A percentile compares a stretch with the other conserved stretches of the same genome.
Evolutionary conservation across 2,329 filamentous ascomycete species (phyloP).

Genomic region (Colletotrichum theobromicola): DNA sequence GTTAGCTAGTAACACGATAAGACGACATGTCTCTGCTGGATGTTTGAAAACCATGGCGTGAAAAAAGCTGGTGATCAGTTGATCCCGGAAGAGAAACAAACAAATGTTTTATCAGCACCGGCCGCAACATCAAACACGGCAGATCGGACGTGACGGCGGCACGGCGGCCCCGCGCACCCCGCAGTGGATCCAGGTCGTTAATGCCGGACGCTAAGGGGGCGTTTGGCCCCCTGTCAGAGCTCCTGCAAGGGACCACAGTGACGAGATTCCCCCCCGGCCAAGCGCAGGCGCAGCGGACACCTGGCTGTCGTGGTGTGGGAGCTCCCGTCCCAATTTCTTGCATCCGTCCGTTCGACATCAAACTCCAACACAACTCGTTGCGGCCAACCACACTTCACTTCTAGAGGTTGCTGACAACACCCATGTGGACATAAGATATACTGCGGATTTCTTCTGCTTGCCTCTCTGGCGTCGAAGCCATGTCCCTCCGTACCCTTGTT

Average conservation of each 20-base stretch:
- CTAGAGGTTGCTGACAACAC: background rate
- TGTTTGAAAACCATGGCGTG: background rate
- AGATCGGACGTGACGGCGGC: background rate
- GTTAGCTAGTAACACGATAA: background rate
- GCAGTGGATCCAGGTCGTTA: constrained; percentile 1
- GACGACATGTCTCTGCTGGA: background rate
- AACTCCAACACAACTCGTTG: background rate
- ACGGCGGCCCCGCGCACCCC: constrained; percentile 2
- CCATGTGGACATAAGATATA: background rate
- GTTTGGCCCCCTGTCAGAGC: constrained; percentile 7
- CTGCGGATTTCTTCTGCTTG: background rate
- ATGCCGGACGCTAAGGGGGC: constrained; percentile 3
- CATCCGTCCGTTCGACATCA: background rate
- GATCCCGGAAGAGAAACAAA: background rate
- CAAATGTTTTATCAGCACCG: background rate
- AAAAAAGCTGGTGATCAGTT: background rate
- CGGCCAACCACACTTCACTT: background rate
- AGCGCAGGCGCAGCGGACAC: background rate
- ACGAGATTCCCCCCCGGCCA: background rate
- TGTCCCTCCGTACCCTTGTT: constrained; percentile 6
- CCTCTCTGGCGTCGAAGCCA: constrained; percentile 2
- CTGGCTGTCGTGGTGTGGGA: constrained; percentile 8
- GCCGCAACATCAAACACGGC: background rate
- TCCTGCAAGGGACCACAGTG: constrained; percentile 20
- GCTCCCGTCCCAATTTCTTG: background rate